Evolutionary conservation across 2,329 filamentous ascomycete species (phyloP).

Genomic region (Cladosporium sp.): DNA sequence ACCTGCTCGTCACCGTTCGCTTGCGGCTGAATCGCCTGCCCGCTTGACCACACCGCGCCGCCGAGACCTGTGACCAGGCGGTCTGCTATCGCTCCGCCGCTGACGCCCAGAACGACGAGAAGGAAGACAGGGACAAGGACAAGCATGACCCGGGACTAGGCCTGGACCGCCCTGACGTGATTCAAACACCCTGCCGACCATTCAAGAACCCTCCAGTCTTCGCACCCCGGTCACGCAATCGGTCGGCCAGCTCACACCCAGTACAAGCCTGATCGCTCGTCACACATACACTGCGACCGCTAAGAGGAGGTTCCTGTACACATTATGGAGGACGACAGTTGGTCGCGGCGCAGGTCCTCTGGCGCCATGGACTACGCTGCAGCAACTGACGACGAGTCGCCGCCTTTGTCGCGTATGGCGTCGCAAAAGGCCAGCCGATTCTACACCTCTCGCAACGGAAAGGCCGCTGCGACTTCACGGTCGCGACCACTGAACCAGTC

Average conservation of each 20-base stretch:
- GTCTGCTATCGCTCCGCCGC: no score
- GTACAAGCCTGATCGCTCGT: background rate
- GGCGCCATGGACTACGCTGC: conserved; percentile 27
- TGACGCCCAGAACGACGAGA: no score
- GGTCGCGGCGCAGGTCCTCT: conserved; percentile 19
- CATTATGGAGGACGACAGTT: conserved; percentile 12
- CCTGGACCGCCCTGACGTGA: no score
- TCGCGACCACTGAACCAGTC: conserved; percentile 42
- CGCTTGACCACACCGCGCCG: no score
- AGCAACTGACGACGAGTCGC: conserved; percentile 18
- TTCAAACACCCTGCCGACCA: no score
- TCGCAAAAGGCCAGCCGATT: conserved; percentile 27
- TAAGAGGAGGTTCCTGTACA: background rate
- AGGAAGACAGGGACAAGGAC: no score
- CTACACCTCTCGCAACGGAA: conserved; percentile 24
- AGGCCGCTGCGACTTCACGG: conserved; percentile 35
- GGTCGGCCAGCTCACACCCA: background rate
- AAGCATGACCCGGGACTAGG: no score
- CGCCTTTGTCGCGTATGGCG: conserved; percentile 25
- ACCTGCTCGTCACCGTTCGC: no score
- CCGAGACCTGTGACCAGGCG: no score
- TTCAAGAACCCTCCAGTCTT: no score
- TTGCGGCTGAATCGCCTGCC: no score
- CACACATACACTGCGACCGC: background rate
- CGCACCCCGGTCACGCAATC: background rate